These are phyloP conservation scores for Sungouiella thailandica DNA, from an alignment of 805 yeast species.

Conservation along the genomic window DNA sequence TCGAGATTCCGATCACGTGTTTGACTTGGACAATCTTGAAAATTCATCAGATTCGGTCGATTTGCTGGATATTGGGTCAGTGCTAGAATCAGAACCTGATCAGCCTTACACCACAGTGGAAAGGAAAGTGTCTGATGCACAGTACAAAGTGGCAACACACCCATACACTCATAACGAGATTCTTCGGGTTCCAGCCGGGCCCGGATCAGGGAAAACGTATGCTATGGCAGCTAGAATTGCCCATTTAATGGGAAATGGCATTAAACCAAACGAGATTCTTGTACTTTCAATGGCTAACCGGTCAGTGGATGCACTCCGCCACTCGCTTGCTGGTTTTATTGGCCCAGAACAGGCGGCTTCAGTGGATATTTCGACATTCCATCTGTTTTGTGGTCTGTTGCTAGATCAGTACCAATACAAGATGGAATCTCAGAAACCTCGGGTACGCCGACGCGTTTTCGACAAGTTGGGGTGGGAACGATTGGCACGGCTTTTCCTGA, in stretches of 20 bases:
- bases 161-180: constrained; percentile 37
- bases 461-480: constrained; percentile 53
- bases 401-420: constrained; percentile 32
- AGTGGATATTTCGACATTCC: constrained; percentile 76
- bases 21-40: constrained; percentile 1
- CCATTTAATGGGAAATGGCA: constrained; percentile 33
- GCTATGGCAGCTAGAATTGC: constrained; percentile 54
- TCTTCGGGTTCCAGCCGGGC: constrained; percentile 58
- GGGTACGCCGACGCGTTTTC: constrained; percentile 27
- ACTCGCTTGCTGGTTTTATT: constrained; percentile 25
- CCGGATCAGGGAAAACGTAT: constrained; percentile 70
- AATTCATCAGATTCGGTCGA: no score
- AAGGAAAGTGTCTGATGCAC: constrained; percentile 36
- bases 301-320: constrained; percentile 49
- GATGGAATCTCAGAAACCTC: constrained; percentile 7
- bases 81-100: neutral
- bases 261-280: constrained; percentile 51
- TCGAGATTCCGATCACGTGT: neutral
- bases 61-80: neutral
- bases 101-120: neutral
- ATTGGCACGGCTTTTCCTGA: constrained; percentile 29
- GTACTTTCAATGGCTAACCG: constrained; percentile 66
- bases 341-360: constrained; percentile 54
- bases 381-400: constrained; percentile 56
- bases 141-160: constrained; percentile 39